A percentile compares a stretch with the other conserved stretches of the same genome.
Conservation (phyloP, 768 basidiomycete genomes). For the Paxillus ammoniavirescens region DNA sequence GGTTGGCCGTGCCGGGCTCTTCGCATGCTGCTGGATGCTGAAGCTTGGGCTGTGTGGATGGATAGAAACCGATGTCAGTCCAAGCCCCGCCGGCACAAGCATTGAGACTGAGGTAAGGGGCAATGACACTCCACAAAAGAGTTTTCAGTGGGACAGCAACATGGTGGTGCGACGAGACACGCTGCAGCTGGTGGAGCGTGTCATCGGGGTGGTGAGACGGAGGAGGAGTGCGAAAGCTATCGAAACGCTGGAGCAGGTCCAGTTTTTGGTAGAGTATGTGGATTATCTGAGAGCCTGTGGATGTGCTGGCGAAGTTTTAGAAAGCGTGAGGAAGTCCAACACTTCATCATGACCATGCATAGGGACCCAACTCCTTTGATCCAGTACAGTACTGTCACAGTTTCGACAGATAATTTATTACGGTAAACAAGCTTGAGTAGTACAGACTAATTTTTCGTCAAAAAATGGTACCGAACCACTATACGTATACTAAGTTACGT, state of each 20-base stretch:
- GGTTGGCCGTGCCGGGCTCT: constrained; percentile 87
- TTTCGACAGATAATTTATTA: neutral
- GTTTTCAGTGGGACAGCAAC: constrained; percentile 20
- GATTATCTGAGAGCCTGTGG: constrained; percentile 46
- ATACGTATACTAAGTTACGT: neutral
- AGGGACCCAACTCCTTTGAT: too few relatives aligned
- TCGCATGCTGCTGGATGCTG: constrained; percentile 91
- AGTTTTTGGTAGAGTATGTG: constrained; percentile 76
- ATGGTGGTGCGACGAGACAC: constrained; percentile 41
- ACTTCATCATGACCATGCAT: neutral
- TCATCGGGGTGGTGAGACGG: constrained; percentile 68
- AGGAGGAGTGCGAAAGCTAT: constrained; percentile 87
- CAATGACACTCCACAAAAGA: neutral
- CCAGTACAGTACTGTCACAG: neutral
- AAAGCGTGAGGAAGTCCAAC: neutral
- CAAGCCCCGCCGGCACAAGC: neutral
- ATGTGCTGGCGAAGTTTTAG: neutral
- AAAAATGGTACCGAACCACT: neutral
- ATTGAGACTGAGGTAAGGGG: constrained; percentile 12
- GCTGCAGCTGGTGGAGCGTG: constrained; percentile 67
- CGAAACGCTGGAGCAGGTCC: constrained; percentile 92
- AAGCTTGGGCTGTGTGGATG: constrained; percentile 88
- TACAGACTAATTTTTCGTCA: too few relatives aligned
- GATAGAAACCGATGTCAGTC: constrained; percentile 35
- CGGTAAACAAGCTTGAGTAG: too few relatives aligned